Percentiles rank a stretch among this genome's conserved stretches.
Conservation (phyloP, 768 basidiomycete genomes). For the Macrolepiota fuliginosa region DNA sequence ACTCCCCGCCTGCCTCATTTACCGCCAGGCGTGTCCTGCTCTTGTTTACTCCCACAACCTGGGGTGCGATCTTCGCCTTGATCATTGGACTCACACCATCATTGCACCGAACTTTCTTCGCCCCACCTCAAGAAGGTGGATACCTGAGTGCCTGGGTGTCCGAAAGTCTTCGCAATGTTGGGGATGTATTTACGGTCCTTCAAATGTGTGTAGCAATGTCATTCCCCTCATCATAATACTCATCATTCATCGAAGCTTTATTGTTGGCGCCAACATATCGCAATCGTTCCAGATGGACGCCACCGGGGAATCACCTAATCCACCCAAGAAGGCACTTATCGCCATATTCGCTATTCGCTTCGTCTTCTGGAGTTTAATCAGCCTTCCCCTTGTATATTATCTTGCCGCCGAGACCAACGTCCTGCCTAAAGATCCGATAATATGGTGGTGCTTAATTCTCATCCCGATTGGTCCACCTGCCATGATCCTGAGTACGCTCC, state of each 20-base stretch:
- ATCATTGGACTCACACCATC: background rate
- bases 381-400: background rate
- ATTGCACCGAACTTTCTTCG: background rate
- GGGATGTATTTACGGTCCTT: background rate
- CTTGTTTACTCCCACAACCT: background rate
- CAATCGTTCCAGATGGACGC: background rate
- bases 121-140: background rate
- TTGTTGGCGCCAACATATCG: background rate
- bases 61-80: background rate
- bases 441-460: conserved; percentile 4
- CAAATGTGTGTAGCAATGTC: background rate
- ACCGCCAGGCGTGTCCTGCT: background rate
- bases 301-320: background rate
- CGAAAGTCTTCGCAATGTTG: background rate
- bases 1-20: background rate
- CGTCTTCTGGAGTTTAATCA: background rate
- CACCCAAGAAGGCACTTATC: background rate
- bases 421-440: background rate
- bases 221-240: background rate
- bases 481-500: background rate
- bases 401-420: background rate
- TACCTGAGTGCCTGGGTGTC: background rate
- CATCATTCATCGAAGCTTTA: background rate
- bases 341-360: background rate
- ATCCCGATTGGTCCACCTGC: background rate